Conservation (phyloP, 768 basidiomycete species). For the Boletus rex-veris region DNA sequence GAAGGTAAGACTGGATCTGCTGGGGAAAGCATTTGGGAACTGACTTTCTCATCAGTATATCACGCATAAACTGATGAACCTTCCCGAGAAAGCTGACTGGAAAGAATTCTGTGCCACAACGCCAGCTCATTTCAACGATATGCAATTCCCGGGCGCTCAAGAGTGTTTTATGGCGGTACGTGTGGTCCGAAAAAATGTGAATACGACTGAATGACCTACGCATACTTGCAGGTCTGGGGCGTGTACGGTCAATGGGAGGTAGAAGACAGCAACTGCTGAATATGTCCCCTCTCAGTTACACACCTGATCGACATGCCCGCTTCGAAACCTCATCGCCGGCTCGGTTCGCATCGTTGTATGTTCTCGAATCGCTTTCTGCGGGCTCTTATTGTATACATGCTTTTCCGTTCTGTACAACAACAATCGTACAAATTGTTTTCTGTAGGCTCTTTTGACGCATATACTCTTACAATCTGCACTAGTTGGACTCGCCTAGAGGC, state of each 20-base stretch:
- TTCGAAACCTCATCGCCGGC: too few species aligned
- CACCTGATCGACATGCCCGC: background rate
- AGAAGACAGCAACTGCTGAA: slow-evolving; percentile 18
- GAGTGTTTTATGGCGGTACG: slow-evolving; percentile 16
- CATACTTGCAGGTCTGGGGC: slow-evolving; percentile 13
- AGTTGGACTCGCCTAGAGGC: too few species aligned
- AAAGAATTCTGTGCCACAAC: slow-evolving; percentile 35
- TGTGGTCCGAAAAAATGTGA: background rate
- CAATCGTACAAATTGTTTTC: too few species aligned
- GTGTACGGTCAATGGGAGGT: slow-evolving; percentile 28
- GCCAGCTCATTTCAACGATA: slow-evolving; percentile 20
- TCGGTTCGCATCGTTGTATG: background rate
- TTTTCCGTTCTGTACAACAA: too few species aligned
- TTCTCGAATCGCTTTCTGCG: too few species aligned
- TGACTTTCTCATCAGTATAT: slow-evolving; percentile 20
- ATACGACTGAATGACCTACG: background rate
- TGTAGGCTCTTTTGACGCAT: too few species aligned
- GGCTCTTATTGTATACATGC: too few species aligned
- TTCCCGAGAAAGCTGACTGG: slow-evolving; percentile 29
- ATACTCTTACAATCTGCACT: too few species aligned
- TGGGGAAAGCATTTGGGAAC: background rate
- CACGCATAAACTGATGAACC: slow-evolving; percentile 24
- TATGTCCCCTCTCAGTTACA: background rate
- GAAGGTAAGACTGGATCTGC: slow-evolving; percentile 9
- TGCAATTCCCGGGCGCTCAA: slow-evolving; percentile 21